Conservation (phyloP, 169 alveolate genomes). For the Plasmodium gonderi region DNA sequence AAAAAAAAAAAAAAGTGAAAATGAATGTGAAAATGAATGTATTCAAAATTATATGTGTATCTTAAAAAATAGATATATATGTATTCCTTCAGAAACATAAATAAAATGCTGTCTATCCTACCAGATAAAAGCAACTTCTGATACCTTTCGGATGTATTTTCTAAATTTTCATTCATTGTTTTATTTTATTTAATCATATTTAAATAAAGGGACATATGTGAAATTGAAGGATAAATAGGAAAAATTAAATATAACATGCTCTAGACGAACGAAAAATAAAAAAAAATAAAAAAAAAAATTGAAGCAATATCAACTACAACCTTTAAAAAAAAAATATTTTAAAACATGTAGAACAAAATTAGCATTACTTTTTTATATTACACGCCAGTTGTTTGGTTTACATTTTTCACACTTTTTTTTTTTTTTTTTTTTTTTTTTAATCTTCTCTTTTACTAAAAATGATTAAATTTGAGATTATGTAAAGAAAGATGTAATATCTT, state of each 20-base stretch:
- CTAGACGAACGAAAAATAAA: too few species aligned
- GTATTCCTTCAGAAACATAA: too few species aligned
- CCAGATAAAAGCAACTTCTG: constrained; percentile 52
- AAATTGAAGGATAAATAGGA: not conserved
- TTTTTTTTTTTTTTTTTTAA: not conserved
- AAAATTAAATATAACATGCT: not conserved
- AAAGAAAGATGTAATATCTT: not conserved
- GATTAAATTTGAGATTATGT: not conserved
- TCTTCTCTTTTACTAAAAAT: not conserved
- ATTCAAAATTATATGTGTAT: too few species aligned
- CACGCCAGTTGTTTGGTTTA: too few species aligned
- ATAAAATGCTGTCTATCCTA: not conserved
- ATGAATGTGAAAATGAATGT: too few species aligned
- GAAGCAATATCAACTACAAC: too few species aligned
- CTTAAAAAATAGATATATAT: too few species aligned
- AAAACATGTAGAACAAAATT: too few species aligned
- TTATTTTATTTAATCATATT: constrained; percentile 1
- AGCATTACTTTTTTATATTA: too few species aligned
- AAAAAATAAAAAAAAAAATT: too few species aligned
- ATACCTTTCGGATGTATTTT: constrained; percentile 1
- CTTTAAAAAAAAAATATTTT: too few species aligned
- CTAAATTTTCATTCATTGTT: constrained; percentile 26
- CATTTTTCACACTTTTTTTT: too few species aligned
- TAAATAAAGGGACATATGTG: not conserved
- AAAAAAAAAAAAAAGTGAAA: not conserved